phyloP scores from a whole-genome alignment of 352 stramenopile species.

The Globisporangium apiculatum region DNA sequence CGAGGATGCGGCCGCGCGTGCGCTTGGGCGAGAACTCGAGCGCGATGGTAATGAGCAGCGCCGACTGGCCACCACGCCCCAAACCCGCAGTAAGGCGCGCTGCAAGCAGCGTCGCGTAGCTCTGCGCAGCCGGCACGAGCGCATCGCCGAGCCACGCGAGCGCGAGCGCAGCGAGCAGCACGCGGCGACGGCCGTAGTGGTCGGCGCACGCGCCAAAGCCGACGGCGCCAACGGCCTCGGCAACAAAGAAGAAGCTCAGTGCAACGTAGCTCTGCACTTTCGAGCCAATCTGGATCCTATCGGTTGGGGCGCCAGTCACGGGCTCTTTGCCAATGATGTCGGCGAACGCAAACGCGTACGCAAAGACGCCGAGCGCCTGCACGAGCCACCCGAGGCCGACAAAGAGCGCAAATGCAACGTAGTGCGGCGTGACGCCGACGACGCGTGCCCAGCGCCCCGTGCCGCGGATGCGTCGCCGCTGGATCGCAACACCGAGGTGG shows the following conservation, averaged over 20 bases:
- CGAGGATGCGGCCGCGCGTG: conserved; percentile 49
- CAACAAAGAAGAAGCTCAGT: conserved; percentile 34
- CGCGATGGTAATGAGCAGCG: conserved; percentile 40
- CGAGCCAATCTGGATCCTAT: background rate
- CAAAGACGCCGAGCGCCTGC: conserved; percentile 29
- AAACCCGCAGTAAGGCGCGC: conserved; percentile 34
- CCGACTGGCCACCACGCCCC: conserved; percentile 47
- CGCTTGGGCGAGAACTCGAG: conserved; percentile 56
- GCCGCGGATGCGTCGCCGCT: conserved; percentile 9
- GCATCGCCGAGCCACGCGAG: conserved; percentile 35
- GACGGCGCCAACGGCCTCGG: conserved; percentile 35
- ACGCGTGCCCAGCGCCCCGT: conserved; percentile 16
- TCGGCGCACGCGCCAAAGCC: conserved; percentile 49
- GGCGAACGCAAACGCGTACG: conserved; percentile 11
- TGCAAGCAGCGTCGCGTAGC: conserved; percentile 32
- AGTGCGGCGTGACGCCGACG: conserved; percentile 38
- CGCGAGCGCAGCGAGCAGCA: conserved; percentile 30
- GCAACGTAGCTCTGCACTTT: conserved; percentile 16
- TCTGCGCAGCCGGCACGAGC: conserved; percentile 28
- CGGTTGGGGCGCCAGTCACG: too few relatives aligned
- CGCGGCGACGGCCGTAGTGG: conserved; percentile 37
- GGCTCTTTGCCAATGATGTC: conserved; percentile 9
- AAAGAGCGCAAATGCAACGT: conserved; percentile 33
- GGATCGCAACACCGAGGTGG: conserved; percentile 19
- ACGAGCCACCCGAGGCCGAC: conserved; percentile 42